phyloP scores from a whole-genome alignment of 176 grass and related monocot species.

The Guadua angustifolia region DNA sequence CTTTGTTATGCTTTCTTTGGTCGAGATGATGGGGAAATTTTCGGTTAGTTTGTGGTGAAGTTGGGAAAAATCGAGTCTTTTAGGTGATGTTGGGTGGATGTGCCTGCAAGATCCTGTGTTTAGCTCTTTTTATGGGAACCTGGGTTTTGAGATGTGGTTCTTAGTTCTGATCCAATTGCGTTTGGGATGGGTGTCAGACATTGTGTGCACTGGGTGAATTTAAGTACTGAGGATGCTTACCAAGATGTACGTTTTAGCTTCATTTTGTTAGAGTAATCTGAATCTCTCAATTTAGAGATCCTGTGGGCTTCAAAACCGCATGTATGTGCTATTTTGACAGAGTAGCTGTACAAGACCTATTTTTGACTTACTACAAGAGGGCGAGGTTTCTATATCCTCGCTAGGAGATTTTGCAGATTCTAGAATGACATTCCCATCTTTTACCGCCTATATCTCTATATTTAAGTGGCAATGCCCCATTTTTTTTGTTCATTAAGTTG shows the following conservation, averaged over 20 bases:
- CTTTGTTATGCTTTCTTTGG: conserved; percentile 18
- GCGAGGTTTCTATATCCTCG: conserved; percentile 10
- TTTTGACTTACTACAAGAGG: neutral
- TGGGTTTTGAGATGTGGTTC: conserved; percentile 8
- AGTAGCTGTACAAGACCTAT: neutral
- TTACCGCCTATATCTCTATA: neutral
- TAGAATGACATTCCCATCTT: neutral
- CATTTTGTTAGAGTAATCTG: conserved; percentile 31
- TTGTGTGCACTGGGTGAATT: neutral
- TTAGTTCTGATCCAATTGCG: neutral
- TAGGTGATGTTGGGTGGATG: neutral
- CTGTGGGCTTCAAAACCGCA: neutral
- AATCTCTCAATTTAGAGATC: neutral
- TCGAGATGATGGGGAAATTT: neutral
- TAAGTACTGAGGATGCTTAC: conserved; percentile 7
- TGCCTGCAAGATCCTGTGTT: conserved; percentile 2
- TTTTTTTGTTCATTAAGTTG: neutral
- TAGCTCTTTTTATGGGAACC: neutral
- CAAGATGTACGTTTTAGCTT: conserved; percentile 5
- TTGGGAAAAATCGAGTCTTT: conserved; percentile 46
- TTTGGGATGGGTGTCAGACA: neutral
- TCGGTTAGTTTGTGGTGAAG: neutral
- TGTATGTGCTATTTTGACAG: conserved; percentile 14
- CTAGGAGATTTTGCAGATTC: conserved; percentile 13
- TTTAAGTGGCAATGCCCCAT: neutral